phyloP scores from a whole-genome alignment of 1,139 yeast species.

The Entelexis sorbosivorans region DNA sequence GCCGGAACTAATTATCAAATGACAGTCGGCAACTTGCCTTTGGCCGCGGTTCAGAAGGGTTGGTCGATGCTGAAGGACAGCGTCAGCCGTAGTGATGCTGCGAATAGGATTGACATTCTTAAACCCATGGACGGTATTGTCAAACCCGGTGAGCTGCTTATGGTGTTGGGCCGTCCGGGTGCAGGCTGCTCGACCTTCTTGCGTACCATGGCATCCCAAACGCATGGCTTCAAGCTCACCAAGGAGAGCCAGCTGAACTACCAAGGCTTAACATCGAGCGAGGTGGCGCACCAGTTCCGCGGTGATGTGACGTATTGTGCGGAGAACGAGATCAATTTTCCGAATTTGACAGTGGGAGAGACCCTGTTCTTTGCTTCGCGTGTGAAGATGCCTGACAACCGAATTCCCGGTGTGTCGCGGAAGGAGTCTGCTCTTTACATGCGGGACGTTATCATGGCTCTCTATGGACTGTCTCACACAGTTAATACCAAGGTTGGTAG shows the following conservation, averaged over 20 bases:
- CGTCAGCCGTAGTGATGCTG: neutral
- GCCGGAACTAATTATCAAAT: slow-evolving; percentile 66
- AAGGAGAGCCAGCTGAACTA: slow-evolving; percentile 37
- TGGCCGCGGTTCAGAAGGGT: slow-evolving; percentile 26
- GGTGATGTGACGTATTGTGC: slow-evolving; percentile 68
- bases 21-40: slow-evolving; percentile 46
- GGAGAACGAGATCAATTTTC: slow-evolving; percentile 61
- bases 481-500: slow-evolving; percentile 59
- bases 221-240: slow-evolving; percentile 58
- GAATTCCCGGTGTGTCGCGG: slow-evolving; percentile 49
- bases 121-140: slow-evolving; percentile 58
- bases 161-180: slow-evolving; percentile 75
- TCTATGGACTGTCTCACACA: slow-evolving; percentile 60
- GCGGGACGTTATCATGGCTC: slow-evolving; percentile 61
- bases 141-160: slow-evolving; percentile 61
- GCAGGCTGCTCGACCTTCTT: slow-evolving; percentile 74
- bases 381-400: slow-evolving; percentile 54
- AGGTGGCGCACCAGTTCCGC: slow-evolving; percentile 43
- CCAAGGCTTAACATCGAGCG: slow-evolving; percentile 33
- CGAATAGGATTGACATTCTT: slow-evolving; percentile 41
- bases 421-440: slow-evolving; percentile 49
- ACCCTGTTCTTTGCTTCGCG: slow-evolving; percentile 56
- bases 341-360: slow-evolving; percentile 61
- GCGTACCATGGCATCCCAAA: slow-evolving; percentile 57
- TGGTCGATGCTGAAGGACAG: slow-evolving; percentile 14